These are phyloP conservation scores for Ascobolus immersus DNA, from an alignment of 495 filamentous ascomycete genomes.

Conservation along the genomic window DNA sequence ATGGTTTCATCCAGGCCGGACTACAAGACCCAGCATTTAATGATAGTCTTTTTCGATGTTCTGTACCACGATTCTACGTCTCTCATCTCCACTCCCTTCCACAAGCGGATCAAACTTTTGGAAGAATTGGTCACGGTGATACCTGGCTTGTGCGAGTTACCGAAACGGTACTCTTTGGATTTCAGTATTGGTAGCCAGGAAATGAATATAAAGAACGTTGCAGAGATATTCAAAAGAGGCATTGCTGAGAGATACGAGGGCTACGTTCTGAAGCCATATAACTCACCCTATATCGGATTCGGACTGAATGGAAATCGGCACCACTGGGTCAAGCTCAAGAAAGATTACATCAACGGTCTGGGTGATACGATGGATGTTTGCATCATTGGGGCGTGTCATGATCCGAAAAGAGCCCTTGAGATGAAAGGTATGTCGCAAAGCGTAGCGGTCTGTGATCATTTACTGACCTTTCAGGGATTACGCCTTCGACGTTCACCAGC, in stretches of 20 bases:
- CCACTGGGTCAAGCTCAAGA: conserved; percentile 63
- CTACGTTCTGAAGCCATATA: conserved; percentile 49
- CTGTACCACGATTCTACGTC: conserved; percentile 44
- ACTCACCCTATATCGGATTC: conserved; percentile 50
- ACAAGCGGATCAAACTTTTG: conserved; percentile 32
- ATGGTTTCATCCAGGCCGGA: conserved; percentile 25
- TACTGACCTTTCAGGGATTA: too few relatives aligned
- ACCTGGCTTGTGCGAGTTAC: conserved; percentile 29
- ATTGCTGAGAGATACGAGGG: conserved; percentile 47
- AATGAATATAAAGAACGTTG: too few relatives aligned
- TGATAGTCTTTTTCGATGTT: conserved; percentile 63
- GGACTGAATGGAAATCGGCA: conserved; percentile 15
- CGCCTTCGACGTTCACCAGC: too few relatives aligned
- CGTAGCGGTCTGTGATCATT: too few relatives aligned
- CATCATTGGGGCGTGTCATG: conserved; percentile 44
- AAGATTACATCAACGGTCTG: conserved; percentile 58
- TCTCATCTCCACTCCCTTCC: conserved; percentile 33
- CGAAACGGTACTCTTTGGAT: conserved; percentile 36
- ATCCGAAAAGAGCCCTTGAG: conserved; percentile 33
- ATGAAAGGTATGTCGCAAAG: too few relatives aligned
- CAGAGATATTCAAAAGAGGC: conserved; percentile 36
- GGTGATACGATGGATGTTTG: conserved; percentile 66
- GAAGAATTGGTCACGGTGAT: conserved; percentile 29
- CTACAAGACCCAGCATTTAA: conserved; percentile 41
- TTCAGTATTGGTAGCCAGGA: too few relatives aligned